A percentile compares a stretch with the other conserved stretches of the same genome.
Evolutionary conservation across 148 eudicot species (phyloP).

Genomic region (Dianthus caryophyllus): DNA sequence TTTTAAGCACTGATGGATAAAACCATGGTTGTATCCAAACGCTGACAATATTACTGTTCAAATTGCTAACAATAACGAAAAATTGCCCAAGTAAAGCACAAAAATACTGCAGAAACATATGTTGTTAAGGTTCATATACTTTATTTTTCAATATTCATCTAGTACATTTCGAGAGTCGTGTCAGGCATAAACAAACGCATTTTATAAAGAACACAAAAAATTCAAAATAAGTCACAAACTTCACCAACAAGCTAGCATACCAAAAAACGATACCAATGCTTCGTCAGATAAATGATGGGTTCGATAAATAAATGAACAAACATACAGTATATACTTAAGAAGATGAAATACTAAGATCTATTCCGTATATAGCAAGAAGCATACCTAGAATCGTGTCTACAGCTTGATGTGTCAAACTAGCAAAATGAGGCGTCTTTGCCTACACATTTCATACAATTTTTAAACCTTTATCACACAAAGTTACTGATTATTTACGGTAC

Average conservation of each 20-base stretch:
- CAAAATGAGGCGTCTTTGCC: conserved; percentile 48
- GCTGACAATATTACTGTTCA: neutral
- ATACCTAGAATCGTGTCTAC: conserved; percentile 77
- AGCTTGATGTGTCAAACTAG: conserved; percentile 83
- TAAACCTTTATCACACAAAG: neutral
- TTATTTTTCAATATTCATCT: neutral
- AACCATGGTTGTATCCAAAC: neutral
- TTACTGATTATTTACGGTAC: neutral
- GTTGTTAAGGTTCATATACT: no score
- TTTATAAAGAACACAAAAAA: neutral
- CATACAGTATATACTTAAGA: neutral
- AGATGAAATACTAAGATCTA: neutral
- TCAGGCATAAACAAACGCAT: neutral
- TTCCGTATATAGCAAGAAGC: neutral
- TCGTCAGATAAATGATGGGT: neutral
- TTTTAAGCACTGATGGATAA: neutral
- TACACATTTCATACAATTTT: conserved; percentile 22
- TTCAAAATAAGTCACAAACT: neutral
- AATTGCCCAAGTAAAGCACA: neutral
- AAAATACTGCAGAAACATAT: neutral
- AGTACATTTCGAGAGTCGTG: neutral
- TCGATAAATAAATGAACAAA: neutral
- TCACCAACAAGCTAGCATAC: neutral
- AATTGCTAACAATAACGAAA: neutral
- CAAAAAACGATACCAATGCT: neutral